Evolutionary conservation across 225 moss, liverwort and hornwort species (phyloP).

Genomic region (Ulota crispa): DNA sequence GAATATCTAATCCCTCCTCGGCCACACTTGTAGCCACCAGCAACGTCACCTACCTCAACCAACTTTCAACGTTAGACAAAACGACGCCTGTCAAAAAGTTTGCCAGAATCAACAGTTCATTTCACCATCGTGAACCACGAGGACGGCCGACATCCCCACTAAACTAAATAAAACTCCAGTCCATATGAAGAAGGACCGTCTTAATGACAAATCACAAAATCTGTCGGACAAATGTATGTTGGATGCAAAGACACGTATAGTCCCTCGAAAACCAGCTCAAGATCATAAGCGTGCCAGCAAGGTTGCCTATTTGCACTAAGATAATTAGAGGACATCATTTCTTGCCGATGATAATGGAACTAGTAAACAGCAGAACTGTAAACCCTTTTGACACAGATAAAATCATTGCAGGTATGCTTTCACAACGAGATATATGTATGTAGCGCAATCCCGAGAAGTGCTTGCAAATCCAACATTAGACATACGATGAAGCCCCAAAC

Average conservation of each 20-base stretch:
- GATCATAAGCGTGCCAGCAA: constrained; percentile 14
- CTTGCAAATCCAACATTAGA: constrained; percentile 31
- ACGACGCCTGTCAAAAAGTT: constrained; percentile 15
- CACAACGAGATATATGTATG: constrained; percentile 1
- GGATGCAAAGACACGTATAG: neutral
- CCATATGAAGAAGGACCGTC: neutral
- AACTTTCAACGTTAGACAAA: constrained; percentile 50
- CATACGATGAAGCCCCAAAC: constrained; percentile 58
- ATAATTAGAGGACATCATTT: neutral
- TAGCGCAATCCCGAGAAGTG: constrained; percentile 34
- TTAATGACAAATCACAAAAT: constrained; percentile 11
- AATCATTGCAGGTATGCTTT: constrained; percentile 6
- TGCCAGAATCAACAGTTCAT: constrained; percentile 19
- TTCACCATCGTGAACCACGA: constrained; percentile 10
- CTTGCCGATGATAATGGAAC: constrained; percentile 15
- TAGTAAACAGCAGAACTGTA: constrained; percentile 18
- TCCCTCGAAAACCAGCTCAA: constrained; percentile 18
- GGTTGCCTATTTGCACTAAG: neutral
- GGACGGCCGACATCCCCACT: constrained; percentile 1
- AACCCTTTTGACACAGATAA: constrained; percentile 12
- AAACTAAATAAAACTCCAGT: neutral
- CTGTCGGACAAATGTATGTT: neutral
- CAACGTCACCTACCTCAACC: constrained; percentile 89
- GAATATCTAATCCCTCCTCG: constrained; percentile 98
- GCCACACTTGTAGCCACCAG: constrained; percentile 99